Evolutionary conservation across 306 rosid genomes (phyloP), one percentile per base, ranked within the genome.

Genomic region (Corylus heterophylla): DNA sequence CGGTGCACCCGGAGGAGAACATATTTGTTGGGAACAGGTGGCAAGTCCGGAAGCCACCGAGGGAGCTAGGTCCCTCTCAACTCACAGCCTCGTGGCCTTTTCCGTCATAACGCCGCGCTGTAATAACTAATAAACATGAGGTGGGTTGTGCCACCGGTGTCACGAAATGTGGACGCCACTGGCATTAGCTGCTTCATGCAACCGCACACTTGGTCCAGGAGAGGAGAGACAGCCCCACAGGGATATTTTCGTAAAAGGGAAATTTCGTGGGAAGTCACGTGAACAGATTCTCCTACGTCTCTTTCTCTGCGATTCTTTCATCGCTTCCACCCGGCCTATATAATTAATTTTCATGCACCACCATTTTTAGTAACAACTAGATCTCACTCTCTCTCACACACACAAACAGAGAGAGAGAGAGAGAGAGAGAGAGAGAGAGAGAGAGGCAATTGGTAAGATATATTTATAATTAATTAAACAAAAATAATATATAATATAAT

Each of bases 201-300:
- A 74, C 86, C 89, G 69, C 80, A 82, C 89, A 86, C 63, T n/a
- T 79, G 89, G 86, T 84, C 75, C 47, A 4, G 20, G 14, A 48
- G 2, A 37, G 42, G 6, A 54, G 61, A n/a, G 25, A 2, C 27
- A 8, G 25, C 0, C 27, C 18, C 45, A 1, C 11, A 8, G 20
- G 73, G 88, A 81, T n/a, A 71, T 75, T 70, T 73, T 51, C 45
- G 83, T 61, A 75, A 12, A 66, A 27, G 12, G 12, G 56, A 51
- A 81, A 76, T 73, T 68, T 5, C 8, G 45, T 42, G 7, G 45
- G 45, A 42, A 42, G 45, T 6, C 45, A 5, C 45, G 45, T 42
- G 45, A 5, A 42, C 8, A 42, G 45, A 42, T 42, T 76, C 72
- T 58, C 39, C 68, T 22, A 51, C n/a, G 68, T 52, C 82, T 71